Evolutionary conservation across 768 basidiomycete species (phyloP).

Genomic region (Boletus sp.): DNA sequence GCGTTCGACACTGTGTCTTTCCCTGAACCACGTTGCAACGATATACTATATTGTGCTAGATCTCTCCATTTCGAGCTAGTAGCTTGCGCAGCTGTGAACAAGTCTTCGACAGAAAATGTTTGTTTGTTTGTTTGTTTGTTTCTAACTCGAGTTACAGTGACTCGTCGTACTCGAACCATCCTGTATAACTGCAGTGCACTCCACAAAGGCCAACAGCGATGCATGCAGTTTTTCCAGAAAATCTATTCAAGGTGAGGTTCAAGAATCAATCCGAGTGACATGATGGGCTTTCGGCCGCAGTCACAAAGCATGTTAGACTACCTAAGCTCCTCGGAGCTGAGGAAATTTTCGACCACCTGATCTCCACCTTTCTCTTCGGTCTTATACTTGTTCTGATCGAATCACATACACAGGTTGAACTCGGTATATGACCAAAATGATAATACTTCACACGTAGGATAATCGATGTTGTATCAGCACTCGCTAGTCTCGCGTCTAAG

Average conservation of each 20-base stretch:
- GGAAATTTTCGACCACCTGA: slow-evolving; percentile 14
- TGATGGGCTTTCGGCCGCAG: slow-evolving; percentile 22
- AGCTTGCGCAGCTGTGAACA: too few relatives aligned
- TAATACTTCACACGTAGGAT: neutral
- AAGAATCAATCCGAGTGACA: neutral
- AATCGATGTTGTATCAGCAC: neutral
- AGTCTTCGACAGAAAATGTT: neutral
- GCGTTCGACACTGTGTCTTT: neutral
- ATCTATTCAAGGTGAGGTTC: neutral
- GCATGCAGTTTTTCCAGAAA: neutral
- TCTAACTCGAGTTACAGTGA: too few relatives aligned
- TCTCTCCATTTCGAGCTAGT: neutral
- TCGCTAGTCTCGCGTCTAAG: too few relatives aligned
- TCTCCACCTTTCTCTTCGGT: neutral
- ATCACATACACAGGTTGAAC: neutral
- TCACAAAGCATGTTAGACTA: slow-evolving; percentile 35
- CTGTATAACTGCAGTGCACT: too few relatives aligned
- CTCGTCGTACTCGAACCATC: too few relatives aligned
- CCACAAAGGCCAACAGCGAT: neutral
- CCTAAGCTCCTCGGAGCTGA: slow-evolving; percentile 27
- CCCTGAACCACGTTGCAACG: slow-evolving; percentile 8
- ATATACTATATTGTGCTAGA: neutral
- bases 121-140: neutral
- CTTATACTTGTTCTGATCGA: neutral
- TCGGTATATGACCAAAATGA: neutral